Conservation (phyloP, 495 filamentous ascomycete species). For the Entonaema liquescens region DNA sequence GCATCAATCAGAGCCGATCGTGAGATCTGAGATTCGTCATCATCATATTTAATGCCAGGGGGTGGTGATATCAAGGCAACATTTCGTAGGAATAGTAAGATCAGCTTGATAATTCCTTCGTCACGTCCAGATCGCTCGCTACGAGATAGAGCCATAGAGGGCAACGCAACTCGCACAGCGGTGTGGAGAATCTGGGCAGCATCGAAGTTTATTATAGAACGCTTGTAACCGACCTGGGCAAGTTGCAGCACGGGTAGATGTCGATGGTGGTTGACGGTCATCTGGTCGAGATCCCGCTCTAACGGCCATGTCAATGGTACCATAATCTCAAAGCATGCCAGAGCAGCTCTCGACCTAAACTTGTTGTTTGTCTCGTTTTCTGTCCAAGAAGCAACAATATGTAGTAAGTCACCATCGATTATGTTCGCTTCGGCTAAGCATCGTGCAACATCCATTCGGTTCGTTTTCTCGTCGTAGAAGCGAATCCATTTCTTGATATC, state of each 20-base stretch:
- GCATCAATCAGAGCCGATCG: slow-evolving; percentile 87
- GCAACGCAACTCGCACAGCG: slow-evolving; percentile 80
- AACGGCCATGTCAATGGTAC: slow-evolving; percentile 96
- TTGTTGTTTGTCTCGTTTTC: slow-evolving; percentile 74
- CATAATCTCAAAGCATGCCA: slow-evolving; percentile 90
- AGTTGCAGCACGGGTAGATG: slow-evolving; percentile 89
- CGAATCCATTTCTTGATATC: slow-evolving; percentile 95
- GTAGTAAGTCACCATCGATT: slow-evolving; percentile 87
- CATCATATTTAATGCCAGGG: slow-evolving; percentile 60
- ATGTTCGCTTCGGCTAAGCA: slow-evolving; percentile 93
- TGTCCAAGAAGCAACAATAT: slow-evolving; percentile 85
- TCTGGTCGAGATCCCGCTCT: slow-evolving; percentile 75
- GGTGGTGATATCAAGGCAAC: slow-evolving; percentile 83
- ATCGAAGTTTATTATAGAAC: slow-evolving; percentile 82
- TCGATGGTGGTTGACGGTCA: slow-evolving; percentile 91
- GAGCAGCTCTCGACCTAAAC: slow-evolving; percentile 72
- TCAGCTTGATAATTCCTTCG: slow-evolving; percentile 90
- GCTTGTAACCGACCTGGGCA: slow-evolving; percentile 88
- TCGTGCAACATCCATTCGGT: slow-evolving; percentile 93
- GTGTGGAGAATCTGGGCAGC: slow-evolving; percentile 78
- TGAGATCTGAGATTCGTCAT: slow-evolving; percentile 87
- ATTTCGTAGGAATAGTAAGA: slow-evolving; percentile 90
- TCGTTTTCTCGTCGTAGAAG: slow-evolving; percentile 91
- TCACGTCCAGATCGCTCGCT: slow-evolving; percentile 81
- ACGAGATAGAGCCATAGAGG: slow-evolving; percentile 81